Percentiles rank a stretch among this genome's conserved stretches.
phyloP scores from a whole-genome alignment of 805 yeast genomes.

The Cyberlindnera americana region DNA sequence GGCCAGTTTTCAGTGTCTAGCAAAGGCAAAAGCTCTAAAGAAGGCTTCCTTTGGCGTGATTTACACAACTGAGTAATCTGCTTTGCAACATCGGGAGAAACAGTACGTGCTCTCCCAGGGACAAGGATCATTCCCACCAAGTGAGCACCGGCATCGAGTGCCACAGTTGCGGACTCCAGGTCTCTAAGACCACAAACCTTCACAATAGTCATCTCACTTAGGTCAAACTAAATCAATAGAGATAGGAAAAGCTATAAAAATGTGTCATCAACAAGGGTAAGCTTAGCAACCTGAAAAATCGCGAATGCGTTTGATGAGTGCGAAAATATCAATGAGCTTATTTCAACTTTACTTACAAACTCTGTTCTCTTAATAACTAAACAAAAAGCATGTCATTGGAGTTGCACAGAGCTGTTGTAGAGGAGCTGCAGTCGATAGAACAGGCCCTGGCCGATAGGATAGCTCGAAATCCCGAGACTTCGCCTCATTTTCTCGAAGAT shows the following conservation, averaged over 20 bases:
- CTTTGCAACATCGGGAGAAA: conserved; percentile 43
- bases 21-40: conserved; percentile 3
- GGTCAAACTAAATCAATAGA: too few species aligned
- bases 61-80: conserved; percentile 39
- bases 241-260: too few species aligned
- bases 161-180: conserved; percentile 63
- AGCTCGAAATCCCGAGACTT: conserved; percentile 54
- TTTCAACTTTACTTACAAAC: too few species aligned
- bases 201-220: conserved; percentile 39
- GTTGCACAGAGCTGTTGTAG: conserved; percentile 37
- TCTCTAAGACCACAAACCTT: conserved; percentile 84
- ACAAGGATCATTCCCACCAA: conserved; percentile 84
- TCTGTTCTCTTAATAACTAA: too few species aligned
- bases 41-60: conserved; percentile 9
- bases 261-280: too few species aligned
- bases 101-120: conserved; percentile 74
- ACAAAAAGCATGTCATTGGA: conserved; percentile 36
- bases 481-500: conserved; percentile 31
- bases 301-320: neutral
- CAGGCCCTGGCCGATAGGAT: conserved; percentile 60
- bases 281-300: too few species aligned
- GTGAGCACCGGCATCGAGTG: conserved; percentile 70
- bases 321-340: too few species aligned
- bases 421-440: conserved; percentile 73
- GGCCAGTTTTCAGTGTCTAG: conserved; percentile 8